Evolutionary conservation across 2,329 filamentous ascomycete genomes (phyloP), one percentile per base, ranked within the genome.

Genomic region (Whalleya microplaca): DNA sequence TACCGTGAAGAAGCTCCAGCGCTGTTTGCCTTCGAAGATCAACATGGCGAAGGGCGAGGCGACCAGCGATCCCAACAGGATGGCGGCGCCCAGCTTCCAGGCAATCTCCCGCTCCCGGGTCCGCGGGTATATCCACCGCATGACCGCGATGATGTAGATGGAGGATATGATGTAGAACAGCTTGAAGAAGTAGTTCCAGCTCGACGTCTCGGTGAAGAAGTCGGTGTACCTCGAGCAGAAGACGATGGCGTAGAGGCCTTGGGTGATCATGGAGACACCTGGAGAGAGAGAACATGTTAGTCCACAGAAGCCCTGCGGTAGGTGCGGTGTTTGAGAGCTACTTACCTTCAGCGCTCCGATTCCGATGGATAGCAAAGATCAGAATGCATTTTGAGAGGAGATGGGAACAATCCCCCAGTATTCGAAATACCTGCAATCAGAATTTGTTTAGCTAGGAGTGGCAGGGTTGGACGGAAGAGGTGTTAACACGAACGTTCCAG

Each of bases 191-290:
- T 88, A 84, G 75, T 95, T 94, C 85, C 90, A 95, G 57, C 66
- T 63, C 21, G 73, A 76, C 9, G 69, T 71, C 67, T 84, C 81
- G 7, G 62, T 69, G 71, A 96, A 91, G 63, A 97, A 78, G 72
- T 97, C 91, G 62, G 94, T 84, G 75, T 98, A 98, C 58, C 94
- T 86, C 3, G 91, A 88, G 69, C 87, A 80, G 77, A 97, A 98
- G 55, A 98, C 93, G 61, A 89, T 73, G 53, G 88, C 86, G 76
- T 98, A 98, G 63, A 97, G 86, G 53, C 87, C 82, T 75, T 98
- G 94, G 1, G 90, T 96, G 68, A 98, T 91, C 70, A 96, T 86
- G 21, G 92, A 96, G 59, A 97, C 90, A 57, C 93, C 89, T 90
- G 64, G n/a, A 47, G 32, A 32, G 21, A 4, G n/a, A 32, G 9